A percentile compares a stretch with the other conserved stretches of the same genome.
phyloP scores from a whole-genome alignment of 2,329 filamentous ascomycete genomes.

The Leptographium wingfieldii region DNA sequence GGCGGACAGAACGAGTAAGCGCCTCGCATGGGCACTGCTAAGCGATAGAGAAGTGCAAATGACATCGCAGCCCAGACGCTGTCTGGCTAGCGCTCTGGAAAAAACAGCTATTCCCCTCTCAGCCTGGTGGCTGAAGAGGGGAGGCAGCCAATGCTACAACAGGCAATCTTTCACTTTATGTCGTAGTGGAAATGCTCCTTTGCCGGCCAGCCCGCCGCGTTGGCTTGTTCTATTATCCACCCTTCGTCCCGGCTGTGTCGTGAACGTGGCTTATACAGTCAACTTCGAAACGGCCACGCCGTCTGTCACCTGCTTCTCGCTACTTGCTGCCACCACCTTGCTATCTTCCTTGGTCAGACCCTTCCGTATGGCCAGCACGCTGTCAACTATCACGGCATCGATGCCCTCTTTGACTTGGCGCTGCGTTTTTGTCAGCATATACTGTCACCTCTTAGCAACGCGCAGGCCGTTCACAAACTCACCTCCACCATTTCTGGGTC shows the following conservation, averaged over 20 bases:
- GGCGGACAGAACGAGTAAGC: too few relatives aligned
- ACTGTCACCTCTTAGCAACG: background rate
- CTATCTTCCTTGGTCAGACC: slow-evolving; percentile 49
- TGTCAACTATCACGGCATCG: slow-evolving; percentile 95
- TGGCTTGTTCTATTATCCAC: too few relatives aligned
- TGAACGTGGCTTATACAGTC: background rate
- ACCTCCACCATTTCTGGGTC: slow-evolving; percentile 76
- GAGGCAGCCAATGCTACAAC: background rate
- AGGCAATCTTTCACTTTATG: too few relatives aligned
- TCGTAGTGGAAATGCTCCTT: too few relatives aligned
- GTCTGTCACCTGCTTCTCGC: background rate
- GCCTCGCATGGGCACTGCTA: too few relatives aligned
- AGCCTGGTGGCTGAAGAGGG: too few relatives aligned
- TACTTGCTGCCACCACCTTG: slow-evolving; percentile 1
- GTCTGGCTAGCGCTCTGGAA: too few relatives aligned
- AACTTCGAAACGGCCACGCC: background rate
- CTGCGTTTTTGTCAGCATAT: slow-evolving; percentile 25
- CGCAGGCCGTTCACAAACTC: slow-evolving; percentile 20
- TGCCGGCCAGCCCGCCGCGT: too few relatives aligned
- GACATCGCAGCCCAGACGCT: too few relatives aligned
- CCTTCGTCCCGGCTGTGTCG: too few relatives aligned
- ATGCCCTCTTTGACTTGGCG: slow-evolving; percentile 90
- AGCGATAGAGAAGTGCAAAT: too few relatives aligned
- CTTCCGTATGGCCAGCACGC: slow-evolving; percentile 82
- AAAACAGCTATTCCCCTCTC: too few relatives aligned